Conservation (phyloP, 768 basidiomycete genomes). For the Tylopilus balloui region DNA sequence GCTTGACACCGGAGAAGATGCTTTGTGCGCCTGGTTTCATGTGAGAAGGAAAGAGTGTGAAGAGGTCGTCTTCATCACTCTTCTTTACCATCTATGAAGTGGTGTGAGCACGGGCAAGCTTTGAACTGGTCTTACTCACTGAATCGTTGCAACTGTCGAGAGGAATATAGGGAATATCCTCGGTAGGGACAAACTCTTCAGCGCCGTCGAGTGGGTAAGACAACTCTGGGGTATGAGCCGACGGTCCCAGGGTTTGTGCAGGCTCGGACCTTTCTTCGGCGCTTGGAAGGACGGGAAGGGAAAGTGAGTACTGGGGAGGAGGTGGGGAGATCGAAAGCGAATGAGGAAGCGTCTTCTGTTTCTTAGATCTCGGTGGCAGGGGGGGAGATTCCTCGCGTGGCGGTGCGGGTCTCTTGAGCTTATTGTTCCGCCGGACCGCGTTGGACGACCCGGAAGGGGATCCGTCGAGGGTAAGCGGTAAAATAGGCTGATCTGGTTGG, state of each 20-base stretch:
- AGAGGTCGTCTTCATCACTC: neutral
- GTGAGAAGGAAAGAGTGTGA: conserved; percentile 18
- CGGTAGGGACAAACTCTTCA: conserved; percentile 31
- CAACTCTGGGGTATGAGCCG: conserved; percentile 19
- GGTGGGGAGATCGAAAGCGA: neutral
- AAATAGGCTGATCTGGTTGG: neutral
- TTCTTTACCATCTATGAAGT: conserved; percentile 5
- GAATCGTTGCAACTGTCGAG: conserved; percentile 19
- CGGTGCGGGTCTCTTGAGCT: conserved; percentile 7
- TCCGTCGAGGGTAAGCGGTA: neutral
- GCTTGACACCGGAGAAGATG: conserved; percentile 29
- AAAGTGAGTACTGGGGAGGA: neutral
- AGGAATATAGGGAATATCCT: conserved; percentile 34
- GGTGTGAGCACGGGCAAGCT: conserved; percentile 7
- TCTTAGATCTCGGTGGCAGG: conserved; percentile 8
- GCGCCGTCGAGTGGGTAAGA: conserved; percentile 4
- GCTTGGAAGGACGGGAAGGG: neutral
- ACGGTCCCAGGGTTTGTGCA: neutral
- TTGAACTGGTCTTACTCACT: conserved; percentile 16
- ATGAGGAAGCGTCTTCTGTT: neutral
- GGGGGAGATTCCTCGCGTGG: neutral
- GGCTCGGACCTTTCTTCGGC: conserved; percentile 1
- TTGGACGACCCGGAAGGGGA: neutral
- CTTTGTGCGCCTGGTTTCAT: conserved; percentile 18
- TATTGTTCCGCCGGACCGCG: neutral